A percentile compares a stretch with the other conserved stretches of the same genome.
phyloP scores from a whole-genome alignment of 192 early-diverging fungal genomes.

The Allomyces arbusculus region DNA sequence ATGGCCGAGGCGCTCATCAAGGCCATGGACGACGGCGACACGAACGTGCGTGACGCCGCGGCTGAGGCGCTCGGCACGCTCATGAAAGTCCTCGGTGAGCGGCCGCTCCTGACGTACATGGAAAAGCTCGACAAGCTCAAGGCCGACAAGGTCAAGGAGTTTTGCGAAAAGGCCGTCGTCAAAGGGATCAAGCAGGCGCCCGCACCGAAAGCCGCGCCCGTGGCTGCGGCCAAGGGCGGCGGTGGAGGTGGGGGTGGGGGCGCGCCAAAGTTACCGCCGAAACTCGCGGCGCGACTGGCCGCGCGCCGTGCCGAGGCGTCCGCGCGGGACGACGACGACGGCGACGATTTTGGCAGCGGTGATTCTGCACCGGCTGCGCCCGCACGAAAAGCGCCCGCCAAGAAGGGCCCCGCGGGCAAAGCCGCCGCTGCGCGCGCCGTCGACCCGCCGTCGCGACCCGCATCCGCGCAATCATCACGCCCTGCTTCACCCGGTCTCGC shows the following conservation, averaged over 20 bases:
- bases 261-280: background rate
- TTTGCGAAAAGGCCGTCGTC: conserved; percentile 65
- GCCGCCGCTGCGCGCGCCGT: too few relatives aligned
- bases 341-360: background rate
- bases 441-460: too few relatives aligned
- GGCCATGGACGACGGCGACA: conserved; percentile 64
- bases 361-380: background rate
- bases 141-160: conserved; percentile 68
- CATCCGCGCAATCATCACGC: too few relatives aligned
- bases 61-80: conserved; percentile 75
- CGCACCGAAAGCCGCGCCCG: conserved; percentile 15
- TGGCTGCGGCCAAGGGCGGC: conserved; percentile 6
- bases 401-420: too few relatives aligned
- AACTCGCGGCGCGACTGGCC: background rate
- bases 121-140: conserved; percentile 79
- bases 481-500: too few relatives aligned
- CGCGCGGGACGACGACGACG: background rate
- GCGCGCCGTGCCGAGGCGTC: background rate
- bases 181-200: conserved; percentile 34
- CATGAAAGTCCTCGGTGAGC: conserved; percentile 69
- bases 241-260: background rate
- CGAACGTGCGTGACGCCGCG: conserved; percentile 57
- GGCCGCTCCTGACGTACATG: conserved; percentile 43
- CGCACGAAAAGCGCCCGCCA: background rate
- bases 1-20: conserved; percentile 56